These are phyloP conservation scores for Schizochytrium sp. DNA, from an alignment of 108 stramenopile genomes.

Conservation along the genomic window DNA sequence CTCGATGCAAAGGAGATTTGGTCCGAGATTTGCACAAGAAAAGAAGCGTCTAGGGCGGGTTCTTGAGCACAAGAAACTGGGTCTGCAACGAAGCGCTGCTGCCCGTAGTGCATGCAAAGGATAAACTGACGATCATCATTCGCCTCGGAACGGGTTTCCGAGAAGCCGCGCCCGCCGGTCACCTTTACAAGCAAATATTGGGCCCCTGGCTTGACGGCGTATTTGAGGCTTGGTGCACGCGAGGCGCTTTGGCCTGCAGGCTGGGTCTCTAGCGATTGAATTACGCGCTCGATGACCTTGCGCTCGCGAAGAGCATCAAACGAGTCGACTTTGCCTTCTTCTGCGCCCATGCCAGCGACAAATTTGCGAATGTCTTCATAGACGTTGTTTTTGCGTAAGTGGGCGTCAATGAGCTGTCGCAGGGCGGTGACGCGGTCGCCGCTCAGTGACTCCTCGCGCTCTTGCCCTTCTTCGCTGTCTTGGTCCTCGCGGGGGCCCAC, in stretches of 20 bases:
- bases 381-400: background rate
- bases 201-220: background rate
- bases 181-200: background rate
- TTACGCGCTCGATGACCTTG: background rate
- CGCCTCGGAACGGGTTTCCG: background rate
- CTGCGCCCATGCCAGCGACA: background rate
- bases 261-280: background rate
- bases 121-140: background rate
- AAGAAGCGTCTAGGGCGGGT: background rate
- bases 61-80: background rate
- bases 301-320: background rate
- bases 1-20: background rate
- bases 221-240: background rate
- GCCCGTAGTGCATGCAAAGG: background rate
- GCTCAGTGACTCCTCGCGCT: background rate
- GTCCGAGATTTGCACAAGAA: background rate
- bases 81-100: background rate
- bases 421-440: background rate
- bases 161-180: background rate
- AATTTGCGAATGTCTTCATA: conserved; percentile 10
- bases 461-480: background rate
- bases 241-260: background rate
- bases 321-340: background rate
- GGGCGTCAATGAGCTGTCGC: background rate
- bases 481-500: no score